Evolutionary conservation across 495 filamentous ascomycete species (phyloP), one percentile per base, ranked within the genome.

Genomic region (Podospora tetraspora): DNA sequence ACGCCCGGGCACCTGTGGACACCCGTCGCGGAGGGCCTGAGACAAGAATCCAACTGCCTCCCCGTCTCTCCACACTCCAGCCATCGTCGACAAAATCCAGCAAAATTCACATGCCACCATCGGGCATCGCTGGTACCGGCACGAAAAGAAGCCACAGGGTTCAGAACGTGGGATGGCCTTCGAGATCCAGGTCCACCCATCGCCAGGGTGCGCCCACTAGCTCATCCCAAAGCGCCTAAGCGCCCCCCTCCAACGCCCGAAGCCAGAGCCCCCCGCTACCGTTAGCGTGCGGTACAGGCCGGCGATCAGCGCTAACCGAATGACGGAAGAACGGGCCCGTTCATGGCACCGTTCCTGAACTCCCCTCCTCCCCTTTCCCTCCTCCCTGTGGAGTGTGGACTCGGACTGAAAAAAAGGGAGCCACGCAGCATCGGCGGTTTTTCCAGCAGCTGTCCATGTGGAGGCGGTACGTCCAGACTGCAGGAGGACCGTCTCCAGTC

Each of bases 301-400:
- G 72, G 64, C 66, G 72, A 76, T 76, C 72, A 74, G 67, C 70
- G 74, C 72, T 71, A 76, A 72, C 68, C 68, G 59, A 67, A 68
- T 68, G 70, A 70, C 73, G 62, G 74, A 69, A 69, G 63, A 59
- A 69, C 68, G 68, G 66, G 64, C 71, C 61, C n/a, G 64, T 59
- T 69, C 56, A 68, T 67, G 68, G 66, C 62, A 66, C 61, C 23
- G 64, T 59, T 69, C 56, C 59, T 24, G 59, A 24, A 60, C 23
- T 27, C 59, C 27, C 59, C 59, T 25, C 21, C 23, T 25, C 5
- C 59, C 59, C 16, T 29, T 19, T 21, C 13, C 59, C 23, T 16
- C 23, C 59, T 60, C 23, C n/a, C 24, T 25, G 43, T 52, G 43
- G 43, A 52, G 16, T 8, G 43, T 52, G 43, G 43, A 52, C 43